Conservation (phyloP, 208 protist genomes). For the Crithidia brevicula region DNA sequence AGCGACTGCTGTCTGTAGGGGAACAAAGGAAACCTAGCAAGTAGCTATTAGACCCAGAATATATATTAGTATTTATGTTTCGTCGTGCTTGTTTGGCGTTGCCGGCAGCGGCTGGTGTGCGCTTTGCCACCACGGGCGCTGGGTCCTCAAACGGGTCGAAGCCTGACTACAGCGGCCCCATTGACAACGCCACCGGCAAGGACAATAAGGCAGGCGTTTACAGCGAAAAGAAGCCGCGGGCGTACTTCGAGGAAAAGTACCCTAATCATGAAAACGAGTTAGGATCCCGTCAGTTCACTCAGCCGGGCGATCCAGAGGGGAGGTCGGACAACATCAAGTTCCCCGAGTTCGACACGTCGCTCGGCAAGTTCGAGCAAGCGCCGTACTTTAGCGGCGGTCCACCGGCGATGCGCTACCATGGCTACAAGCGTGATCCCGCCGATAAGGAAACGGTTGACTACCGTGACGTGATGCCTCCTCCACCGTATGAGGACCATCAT, state of each 20-base stretch:
- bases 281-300: slow-evolving; percentile 32
- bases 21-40: not conserved
- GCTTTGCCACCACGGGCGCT: slow-evolving; percentile 4
- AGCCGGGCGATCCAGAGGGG: slow-evolving; percentile 48
- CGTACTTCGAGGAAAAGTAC: slow-evolving; percentile 79
- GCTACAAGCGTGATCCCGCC: slow-evolving; percentile 68
- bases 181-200: slow-evolving; percentile 48
- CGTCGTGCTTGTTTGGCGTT: slow-evolving; percentile 17
- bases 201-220: slow-evolving; percentile 75
- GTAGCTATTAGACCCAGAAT: too few relatives aligned
- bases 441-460: slow-evolving; percentile 63
- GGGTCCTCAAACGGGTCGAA: slow-evolving; percentile 11
- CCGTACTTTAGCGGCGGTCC: slow-evolving; percentile 83
- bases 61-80: slow-evolving; percentile 14
- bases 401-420: slow-evolving; percentile 80
- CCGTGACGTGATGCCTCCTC: slow-evolving; percentile 58
- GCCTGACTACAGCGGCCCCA: slow-evolving; percentile 22
- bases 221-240: slow-evolving; percentile 33
- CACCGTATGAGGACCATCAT: slow-evolving; percentile 81
- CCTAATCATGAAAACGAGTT: slow-evolving; percentile 49
- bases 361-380: slow-evolving; percentile 85
- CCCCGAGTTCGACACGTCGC: slow-evolving; percentile 77
- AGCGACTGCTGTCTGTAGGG: not conserved
- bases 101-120: slow-evolving; percentile 8
- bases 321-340: slow-evolving; percentile 79